Conservation (phyloP, 495 filamentous ascomycete species). For the Podospora bellae-mahoneyi region DNA sequence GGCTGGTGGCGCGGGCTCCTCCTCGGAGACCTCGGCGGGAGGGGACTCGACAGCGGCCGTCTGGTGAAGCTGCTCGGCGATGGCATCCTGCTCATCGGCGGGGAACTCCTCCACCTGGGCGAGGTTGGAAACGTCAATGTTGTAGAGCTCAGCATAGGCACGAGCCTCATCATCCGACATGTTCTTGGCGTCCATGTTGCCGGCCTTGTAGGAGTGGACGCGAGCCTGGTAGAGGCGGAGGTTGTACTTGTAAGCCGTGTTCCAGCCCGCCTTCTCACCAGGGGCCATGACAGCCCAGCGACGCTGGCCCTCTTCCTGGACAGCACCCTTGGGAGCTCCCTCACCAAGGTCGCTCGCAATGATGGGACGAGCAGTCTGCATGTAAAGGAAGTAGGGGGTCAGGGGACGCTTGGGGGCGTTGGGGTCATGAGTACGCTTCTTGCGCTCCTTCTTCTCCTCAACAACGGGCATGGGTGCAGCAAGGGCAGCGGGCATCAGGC, state of each 20-base stretch:
- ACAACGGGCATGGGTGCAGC: slow-evolving; percentile 41
- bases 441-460: slow-evolving; percentile 74
- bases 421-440: slow-evolving; percentile 84
- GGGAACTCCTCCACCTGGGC: slow-evolving; percentile 50
- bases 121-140: slow-evolving; percentile 43
- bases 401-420: slow-evolving; percentile 91
- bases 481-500: slow-evolving; percentile 37
- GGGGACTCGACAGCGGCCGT: slow-evolving; percentile 40
- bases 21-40: slow-evolving; percentile 45
- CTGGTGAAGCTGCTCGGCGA: slow-evolving; percentile 54
- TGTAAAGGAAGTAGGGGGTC: slow-evolving; percentile 92
- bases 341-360: slow-evolving; percentile 74
- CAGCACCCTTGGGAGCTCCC: slow-evolving; percentile 68
- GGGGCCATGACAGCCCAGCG: slow-evolving; percentile 76
- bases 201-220: slow-evolving; percentile 68
- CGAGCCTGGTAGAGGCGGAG: slow-evolving; percentile 69
- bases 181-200: slow-evolving; percentile 59
- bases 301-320: slow-evolving; percentile 74
- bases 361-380: slow-evolving; percentile 72
- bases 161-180: slow-evolving; percentile 58
- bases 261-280: slow-evolving; percentile 71
- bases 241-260: slow-evolving; percentile 70
- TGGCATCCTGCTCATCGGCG: slow-evolving; percentile 55
- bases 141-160: slow-evolving; percentile 53
- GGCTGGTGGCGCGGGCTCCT: slow-evolving; percentile 28